Evolutionary conservation across 345 rosid species (phyloP).

Genomic region (Hirschfeldia incana): DNA sequence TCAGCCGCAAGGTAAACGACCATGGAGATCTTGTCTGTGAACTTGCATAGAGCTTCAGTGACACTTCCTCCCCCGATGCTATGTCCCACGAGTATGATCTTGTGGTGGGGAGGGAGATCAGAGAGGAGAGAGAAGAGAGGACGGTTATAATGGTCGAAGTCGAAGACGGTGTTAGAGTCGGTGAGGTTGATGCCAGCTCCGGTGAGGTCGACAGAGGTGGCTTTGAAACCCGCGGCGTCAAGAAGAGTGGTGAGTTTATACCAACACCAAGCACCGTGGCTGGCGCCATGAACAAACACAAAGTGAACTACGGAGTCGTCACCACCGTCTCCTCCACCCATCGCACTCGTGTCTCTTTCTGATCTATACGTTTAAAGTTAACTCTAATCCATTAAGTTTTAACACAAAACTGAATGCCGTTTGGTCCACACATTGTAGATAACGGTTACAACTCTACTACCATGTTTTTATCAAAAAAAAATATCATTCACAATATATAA

Average conservation of each 20-base stretch:
- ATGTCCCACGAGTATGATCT: constrained; percentile 46
- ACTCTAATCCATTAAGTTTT: neutral
- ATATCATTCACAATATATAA: too few species aligned
- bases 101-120: constrained; percentile 25
- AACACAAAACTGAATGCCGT: neutral
- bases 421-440: neutral
- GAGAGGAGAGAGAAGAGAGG: constrained; percentile 39
- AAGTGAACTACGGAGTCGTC: neutral
- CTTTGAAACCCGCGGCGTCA: constrained; percentile 28
- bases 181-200: constrained; percentile 38
- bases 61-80: constrained; percentile 48
- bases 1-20: constrained; percentile 47
- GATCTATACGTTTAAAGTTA: neutral
- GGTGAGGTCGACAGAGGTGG: constrained; percentile 29
- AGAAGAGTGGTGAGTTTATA: neutral
- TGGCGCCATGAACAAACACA: constrained; percentile 26
- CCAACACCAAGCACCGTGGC: constrained; percentile 39
- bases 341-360: neutral
- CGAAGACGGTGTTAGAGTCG: constrained; percentile 29
- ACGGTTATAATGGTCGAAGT: constrained; percentile 15
- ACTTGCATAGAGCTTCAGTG: constrained; percentile 45
- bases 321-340: neutral
- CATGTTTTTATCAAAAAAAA: neutral
- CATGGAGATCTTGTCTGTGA: constrained; percentile 41
- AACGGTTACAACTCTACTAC: neutral